Percentiles rank a stretch among this genome's conserved stretches.
phyloP scores from a whole-genome alignment of 1,139 yeast species.

The Blastobotrys raffinosifermentans region DNA sequence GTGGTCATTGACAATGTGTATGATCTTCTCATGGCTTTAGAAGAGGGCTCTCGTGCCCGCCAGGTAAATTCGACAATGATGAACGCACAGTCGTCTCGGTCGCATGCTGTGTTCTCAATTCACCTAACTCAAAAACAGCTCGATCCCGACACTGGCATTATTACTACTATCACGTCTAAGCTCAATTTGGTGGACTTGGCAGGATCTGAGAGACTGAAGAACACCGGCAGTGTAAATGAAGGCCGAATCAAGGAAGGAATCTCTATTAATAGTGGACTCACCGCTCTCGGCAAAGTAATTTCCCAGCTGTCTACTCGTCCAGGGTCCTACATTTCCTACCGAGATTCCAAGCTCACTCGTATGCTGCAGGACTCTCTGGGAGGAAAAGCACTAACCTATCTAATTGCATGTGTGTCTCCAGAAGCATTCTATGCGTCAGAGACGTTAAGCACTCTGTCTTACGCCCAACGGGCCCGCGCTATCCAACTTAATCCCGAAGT shows the following conservation, averaged over 20 bases:
- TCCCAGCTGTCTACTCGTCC: slow-evolving; percentile 48
- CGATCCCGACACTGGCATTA: slow-evolving; percentile 19
- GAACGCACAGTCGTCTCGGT: slow-evolving; percentile 26
- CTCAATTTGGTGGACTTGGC: slow-evolving; percentile 82
- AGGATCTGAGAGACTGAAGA: slow-evolving; percentile 71
- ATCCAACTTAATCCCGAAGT: slow-evolving; percentile 26
- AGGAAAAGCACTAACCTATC: slow-evolving; percentile 70
- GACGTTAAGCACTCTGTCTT: slow-evolving; percentile 72
- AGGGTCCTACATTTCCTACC: slow-evolving; percentile 59
- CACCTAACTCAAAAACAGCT: slow-evolving; percentile 20
- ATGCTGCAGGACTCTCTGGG: slow-evolving; percentile 75
- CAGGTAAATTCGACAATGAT: slow-evolving; percentile 27
- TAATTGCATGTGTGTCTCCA: slow-evolving; percentile 71
- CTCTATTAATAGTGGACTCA: slow-evolving; percentile 65
- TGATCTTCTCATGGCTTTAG: slow-evolving; percentile 18
- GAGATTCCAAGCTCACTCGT: slow-evolving; percentile 77
- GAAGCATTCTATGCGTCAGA: slow-evolving; percentile 54
- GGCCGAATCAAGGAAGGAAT: slow-evolving; percentile 56
- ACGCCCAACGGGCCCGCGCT: slow-evolving; percentile 58
- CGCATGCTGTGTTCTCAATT: slow-evolving; percentile 27
- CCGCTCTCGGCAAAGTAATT: slow-evolving; percentile 78
- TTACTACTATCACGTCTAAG: slow-evolving; percentile 33
- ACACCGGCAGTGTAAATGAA: slow-evolving; percentile 56
- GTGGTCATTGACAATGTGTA: slow-evolving; percentile 18
- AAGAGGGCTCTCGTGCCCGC: slow-evolving; percentile 22